Conservation (phyloP, 2,329 filamentous ascomycete species). For the Penicillium verrucosum region DNA sequence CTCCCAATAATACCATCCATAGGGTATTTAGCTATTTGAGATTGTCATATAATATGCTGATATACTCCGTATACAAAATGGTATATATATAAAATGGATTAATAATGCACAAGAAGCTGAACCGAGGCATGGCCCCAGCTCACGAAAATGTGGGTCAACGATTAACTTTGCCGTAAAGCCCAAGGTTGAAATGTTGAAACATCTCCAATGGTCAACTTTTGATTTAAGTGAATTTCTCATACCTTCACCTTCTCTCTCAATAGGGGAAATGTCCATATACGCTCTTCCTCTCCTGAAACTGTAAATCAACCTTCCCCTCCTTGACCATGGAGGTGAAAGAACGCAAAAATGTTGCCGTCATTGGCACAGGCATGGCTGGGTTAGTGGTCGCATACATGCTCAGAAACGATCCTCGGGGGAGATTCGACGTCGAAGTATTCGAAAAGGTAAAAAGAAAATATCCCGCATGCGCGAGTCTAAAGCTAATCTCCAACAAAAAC, state of each 20-base stretch:
- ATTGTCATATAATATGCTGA: no score
- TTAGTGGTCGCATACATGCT: constrained; percentile 48
- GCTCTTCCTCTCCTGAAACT: not conserved
- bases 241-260: not conserved
- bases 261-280: not conserved
- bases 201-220: not conserved
- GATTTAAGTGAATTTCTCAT: not conserved
- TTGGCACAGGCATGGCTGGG: constrained; percentile 52
- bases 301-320: not conserved
- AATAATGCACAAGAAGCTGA: no score
- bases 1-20: no score
- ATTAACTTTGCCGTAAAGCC: not conserved
- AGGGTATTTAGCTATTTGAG: no score
- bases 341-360: constrained; percentile 39
- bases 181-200: not conserved
- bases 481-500: constrained; percentile 4
- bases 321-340: not conserved
- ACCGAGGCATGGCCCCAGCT: not conserved
- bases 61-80: no score
- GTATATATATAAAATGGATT: no score
- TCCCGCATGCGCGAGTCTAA: not conserved
- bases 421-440: constrained; percentile 46
- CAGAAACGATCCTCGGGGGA: constrained; percentile 36
- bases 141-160: not conserved
- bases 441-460: constrained; percentile 41